phyloP scores from a whole-genome alignment of 768 basidiomycete genomes.

The Kwoniella shandongensis region DNA sequence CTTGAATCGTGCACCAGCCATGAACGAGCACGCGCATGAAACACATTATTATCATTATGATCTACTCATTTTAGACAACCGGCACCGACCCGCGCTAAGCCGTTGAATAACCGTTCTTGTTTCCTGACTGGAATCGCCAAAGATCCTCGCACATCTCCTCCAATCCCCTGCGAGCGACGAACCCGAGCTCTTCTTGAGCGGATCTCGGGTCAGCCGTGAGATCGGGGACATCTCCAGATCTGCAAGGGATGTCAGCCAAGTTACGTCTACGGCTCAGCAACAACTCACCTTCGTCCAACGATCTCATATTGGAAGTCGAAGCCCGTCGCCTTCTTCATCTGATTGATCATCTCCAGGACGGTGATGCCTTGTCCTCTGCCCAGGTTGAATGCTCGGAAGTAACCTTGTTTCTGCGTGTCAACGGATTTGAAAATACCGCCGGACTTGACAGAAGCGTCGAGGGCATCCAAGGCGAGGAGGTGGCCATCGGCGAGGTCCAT shows the following conservation, averaged over 20 bases:
- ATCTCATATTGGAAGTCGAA: conserved; percentile 85
- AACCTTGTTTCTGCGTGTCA: conserved; percentile 54
- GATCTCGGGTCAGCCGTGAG: conserved; percentile 89
- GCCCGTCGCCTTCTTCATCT: conserved; percentile 87
- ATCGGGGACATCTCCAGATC: conserved; percentile 84
- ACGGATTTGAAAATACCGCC: conserved; percentile 61
- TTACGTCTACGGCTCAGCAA: not conserved
- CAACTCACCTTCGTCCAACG: conserved; percentile 77
- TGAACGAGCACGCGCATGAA: too few species aligned
- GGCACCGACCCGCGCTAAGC: too few species aligned
- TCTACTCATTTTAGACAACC: too few species aligned
- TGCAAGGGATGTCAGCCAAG: not conserved
- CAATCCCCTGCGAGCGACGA: conserved; percentile 74
- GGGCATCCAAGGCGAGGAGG: conserved; percentile 83
- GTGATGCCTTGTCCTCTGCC: conserved; percentile 88
- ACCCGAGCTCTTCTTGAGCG: conserved; percentile 88
- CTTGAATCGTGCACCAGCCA: too few species aligned
- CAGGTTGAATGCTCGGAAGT: conserved; percentile 92
- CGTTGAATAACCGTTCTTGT: not conserved
- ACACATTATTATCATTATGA: too few species aligned
- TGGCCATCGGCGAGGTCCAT: conserved; percentile 94
- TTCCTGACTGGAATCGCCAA: conserved; percentile 85
- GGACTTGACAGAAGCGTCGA: conserved; percentile 49
- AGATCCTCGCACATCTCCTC: conserved; percentile 92
- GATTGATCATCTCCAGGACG: conserved; percentile 88